phyloP scores from a whole-genome alignment of 345 rosid species.

The Gossypium mustelinum region DNA sequence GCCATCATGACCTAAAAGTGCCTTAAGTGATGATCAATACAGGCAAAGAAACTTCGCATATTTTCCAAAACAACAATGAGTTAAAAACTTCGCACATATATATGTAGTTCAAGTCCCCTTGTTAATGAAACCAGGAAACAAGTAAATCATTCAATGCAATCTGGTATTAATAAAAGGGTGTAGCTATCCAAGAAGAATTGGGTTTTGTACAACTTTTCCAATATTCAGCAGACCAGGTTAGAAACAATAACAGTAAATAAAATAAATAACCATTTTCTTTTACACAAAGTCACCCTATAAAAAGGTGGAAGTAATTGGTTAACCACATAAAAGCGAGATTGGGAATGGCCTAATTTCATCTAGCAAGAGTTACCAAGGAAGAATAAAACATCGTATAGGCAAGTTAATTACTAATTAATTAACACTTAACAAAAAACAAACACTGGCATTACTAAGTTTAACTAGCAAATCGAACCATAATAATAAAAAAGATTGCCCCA shows the following conservation, averaged over 20 bases:
- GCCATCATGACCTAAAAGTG: background rate
- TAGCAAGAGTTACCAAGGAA: background rate
- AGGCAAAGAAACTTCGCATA: background rate
- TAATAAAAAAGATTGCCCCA: too few species aligned
- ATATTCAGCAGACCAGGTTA: background rate
- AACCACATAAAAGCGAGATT: background rate
- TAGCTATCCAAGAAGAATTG: background rate
- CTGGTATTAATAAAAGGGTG: background rate
- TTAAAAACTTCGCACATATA: background rate
- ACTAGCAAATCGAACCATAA: too few species aligned
- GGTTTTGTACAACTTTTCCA: background rate
- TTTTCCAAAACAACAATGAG: background rate
- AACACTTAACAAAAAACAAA: too few species aligned
- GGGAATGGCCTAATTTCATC: background rate
- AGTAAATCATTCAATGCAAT: background rate
- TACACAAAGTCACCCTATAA: background rate
- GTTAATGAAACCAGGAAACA: background rate
- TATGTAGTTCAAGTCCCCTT: background rate
- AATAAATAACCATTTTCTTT: background rate
- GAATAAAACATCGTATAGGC: background rate
- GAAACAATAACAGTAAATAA: background rate
- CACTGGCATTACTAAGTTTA: too few species aligned
- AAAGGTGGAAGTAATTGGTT: background rate
- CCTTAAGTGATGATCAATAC: background rate
- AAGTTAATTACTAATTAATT: too few species aligned